These are phyloP conservation scores for Ustilago sp. DNA, from an alignment of 1,284 basidiomycete species.

Conservation along the genomic window DNA sequence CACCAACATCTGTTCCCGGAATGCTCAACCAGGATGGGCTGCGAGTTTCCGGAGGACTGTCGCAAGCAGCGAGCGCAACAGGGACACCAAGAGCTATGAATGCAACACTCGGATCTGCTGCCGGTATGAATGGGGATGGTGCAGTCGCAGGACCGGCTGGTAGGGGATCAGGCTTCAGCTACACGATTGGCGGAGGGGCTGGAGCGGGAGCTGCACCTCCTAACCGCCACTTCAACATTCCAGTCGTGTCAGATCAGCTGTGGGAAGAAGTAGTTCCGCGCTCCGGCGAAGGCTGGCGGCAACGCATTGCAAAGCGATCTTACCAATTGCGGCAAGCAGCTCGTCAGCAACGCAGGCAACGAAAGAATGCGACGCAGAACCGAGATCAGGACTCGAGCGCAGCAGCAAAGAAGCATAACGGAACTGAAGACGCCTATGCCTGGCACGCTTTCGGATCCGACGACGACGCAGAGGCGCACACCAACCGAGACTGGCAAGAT, in stretches of 20 bases:
- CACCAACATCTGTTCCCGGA: not conserved
- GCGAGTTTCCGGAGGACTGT: not conserved
- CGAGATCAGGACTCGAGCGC: not conserved
- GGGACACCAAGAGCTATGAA: constrained; percentile 15
- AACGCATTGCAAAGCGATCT: constrained; percentile 29
- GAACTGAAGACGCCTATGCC: constrained; percentile 15
- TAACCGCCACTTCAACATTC: constrained; percentile 40
- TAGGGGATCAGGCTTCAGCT: constrained; percentile 18
- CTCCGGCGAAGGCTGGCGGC: constrained; percentile 36
- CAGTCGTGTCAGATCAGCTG: constrained; percentile 45
- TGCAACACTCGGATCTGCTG: constrained; percentile 8
- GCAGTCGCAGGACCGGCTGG: not conserved
- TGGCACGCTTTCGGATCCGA: constrained; percentile 39
- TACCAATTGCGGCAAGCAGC: constrained; percentile 16
- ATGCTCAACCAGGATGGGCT: constrained; percentile 8
- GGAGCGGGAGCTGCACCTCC: constrained; percentile 16
- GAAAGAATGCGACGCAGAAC: constrained; percentile 5
- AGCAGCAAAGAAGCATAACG: not conserved
- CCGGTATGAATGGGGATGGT: constrained; percentile 4
- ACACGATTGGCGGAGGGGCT: constrained; percentile 27
- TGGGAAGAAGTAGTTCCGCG: constrained; percentile 53
- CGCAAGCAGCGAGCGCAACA: constrained; percentile 10
- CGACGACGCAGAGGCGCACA: constrained; percentile 12
- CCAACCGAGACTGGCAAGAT: constrained; percentile 13
- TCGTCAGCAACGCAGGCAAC: constrained; percentile 17